These are phyloP conservation scores for Sonneratia caseolaris DNA, from an alignment of 345 rosid genomes.

Conservation along the genomic window DNA sequence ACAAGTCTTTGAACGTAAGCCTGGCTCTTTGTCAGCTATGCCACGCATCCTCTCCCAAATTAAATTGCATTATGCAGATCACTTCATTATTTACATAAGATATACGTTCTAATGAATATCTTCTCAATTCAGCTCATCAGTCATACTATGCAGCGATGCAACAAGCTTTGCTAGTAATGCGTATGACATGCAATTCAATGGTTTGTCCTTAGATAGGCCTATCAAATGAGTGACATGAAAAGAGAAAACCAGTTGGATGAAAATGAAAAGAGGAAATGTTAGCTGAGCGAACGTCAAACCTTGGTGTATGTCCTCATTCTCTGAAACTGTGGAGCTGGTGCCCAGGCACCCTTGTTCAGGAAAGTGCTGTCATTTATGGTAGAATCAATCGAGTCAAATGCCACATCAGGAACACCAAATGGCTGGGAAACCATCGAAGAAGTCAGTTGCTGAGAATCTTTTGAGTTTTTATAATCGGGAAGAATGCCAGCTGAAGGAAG, in stretches of 20 bases:
- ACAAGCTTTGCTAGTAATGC: too few relatives aligned
- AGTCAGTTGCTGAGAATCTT: constrained; percentile 50
- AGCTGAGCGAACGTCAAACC: constrained; percentile 22
- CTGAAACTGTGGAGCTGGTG: constrained; percentile 31
- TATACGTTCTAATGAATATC: not conserved
- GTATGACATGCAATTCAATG: too few relatives aligned
- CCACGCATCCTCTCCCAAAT: too few relatives aligned
- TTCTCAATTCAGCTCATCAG: not conserved
- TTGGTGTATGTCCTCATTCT: constrained; percentile 56
- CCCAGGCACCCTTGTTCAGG: constrained; percentile 39
- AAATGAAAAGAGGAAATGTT: too few relatives aligned
- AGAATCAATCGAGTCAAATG: constrained; percentile 49
- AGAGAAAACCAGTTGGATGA: not conserved
- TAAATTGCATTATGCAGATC: too few relatives aligned
- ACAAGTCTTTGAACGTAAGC: not conserved
- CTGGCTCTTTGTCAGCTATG: too few relatives aligned
- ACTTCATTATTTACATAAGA: too few relatives aligned
- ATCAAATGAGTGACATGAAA: not conserved
- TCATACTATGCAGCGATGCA: too few relatives aligned
- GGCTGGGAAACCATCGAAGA: constrained; percentile 59
- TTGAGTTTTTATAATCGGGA: constrained; percentile 29
- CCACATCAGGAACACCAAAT: constrained; percentile 50
- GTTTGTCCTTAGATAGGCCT: not conserved
- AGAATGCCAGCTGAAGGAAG: constrained; percentile 38
- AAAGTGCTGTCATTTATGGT: constrained; percentile 36